Conservation (phyloP, 2,329 filamentous ascomycete species). For the Leptographium flavum region DNA sequence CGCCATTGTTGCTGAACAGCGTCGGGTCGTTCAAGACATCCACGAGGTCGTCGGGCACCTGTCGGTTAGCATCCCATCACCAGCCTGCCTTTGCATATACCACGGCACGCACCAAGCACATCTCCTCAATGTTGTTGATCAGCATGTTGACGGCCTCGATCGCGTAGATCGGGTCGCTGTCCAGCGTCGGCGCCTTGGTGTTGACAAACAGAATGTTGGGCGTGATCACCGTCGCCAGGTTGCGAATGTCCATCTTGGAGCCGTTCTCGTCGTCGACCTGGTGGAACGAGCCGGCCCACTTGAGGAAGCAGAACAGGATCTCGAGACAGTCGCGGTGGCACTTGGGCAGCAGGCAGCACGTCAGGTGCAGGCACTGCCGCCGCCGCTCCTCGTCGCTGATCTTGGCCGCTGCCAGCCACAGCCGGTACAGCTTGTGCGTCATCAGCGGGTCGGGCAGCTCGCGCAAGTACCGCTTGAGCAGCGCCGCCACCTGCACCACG, state of each 20-base stretch:
- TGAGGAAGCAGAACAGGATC: slow-evolving; percentile 88
- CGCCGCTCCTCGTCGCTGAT: slow-evolving; percentile 70
- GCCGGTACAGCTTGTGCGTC: slow-evolving; percentile 82
- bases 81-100: not conserved
- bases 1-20: slow-evolving; percentile 67
- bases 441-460: slow-evolving; percentile 89
- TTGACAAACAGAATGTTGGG: slow-evolving; percentile 80
- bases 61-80: slow-evolving; percentile 9
- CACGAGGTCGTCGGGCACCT: slow-evolving; percentile 90
- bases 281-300: slow-evolving; percentile 95
- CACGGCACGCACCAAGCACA: slow-evolving; percentile 69
- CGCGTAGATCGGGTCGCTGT: slow-evolving; percentile 79
- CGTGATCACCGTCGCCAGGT: slow-evolving; percentile 91
- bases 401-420: slow-evolving; percentile 85
- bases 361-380: slow-evolving; percentile 73
- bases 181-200: slow-evolving; percentile 51
- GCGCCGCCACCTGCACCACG: slow-evolving; percentile 82
- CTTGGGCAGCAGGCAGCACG: slow-evolving; percentile 87
- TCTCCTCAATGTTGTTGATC: slow-evolving; percentile 86
- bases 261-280: slow-evolving; percentile 94
- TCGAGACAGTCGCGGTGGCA: slow-evolving; percentile 87
- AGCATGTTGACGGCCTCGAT: slow-evolving; percentile 87
- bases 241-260: slow-evolving; percentile 98
- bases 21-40: slow-evolving; percentile 71
- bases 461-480: slow-evolving; percentile 88